Evolutionary conservation across 169 alveolate species (phyloP), one percentile per base, ranked within the genome.

Genomic region (Plasmodium cynomolgi): DNA sequence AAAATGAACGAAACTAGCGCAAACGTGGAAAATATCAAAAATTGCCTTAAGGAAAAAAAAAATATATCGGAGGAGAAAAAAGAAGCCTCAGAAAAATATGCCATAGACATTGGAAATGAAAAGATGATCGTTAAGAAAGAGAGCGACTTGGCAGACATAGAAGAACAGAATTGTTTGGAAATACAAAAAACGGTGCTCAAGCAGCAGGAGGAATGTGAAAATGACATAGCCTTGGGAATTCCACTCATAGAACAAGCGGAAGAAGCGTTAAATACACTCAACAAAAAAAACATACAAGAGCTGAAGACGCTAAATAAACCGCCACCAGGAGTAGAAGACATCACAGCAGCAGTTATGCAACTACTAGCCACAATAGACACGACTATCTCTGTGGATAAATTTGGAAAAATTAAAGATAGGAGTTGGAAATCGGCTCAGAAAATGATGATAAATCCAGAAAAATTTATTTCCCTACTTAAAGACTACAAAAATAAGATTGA

Each of bases 371-470:
- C 98, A 8, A 96, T 97, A 39, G 99, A 98, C 74, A 95, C 97
- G 37, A 95, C 96, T 58, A 98, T 98, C 77, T 98, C 97, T 96
- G 98, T 97, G 50, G 99, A 99, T 93, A 98, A 97, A 96, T 97
- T 97, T 93, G 99, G 99, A 54, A 97, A 93, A 31, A 98, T 98
- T 29, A 98, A 98, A 95, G 98, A 98, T 80, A 95, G 96, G 75
- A 97, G 97, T 62, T 98, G 99, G 98, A 99, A 99, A 96, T 98
- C 98, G n/a, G 98, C 99, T n/a, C 97, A 97, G 93, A 98, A 97
- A 92, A 95, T 99, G 98, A 98, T 99, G 99, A 97, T 97, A 83
- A 97, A 98, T 73, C 99, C 99, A 5, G 99, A 98, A 96, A 98
- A 97, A 94, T 98, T 98, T 96, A 84, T 98, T 88, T 98, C 97